Evolutionary conservation across 2,329 filamentous ascomycete genomes (phyloP), one percentile per base, ranked within the genome.

Genomic region (Microsporum canis): DNA sequence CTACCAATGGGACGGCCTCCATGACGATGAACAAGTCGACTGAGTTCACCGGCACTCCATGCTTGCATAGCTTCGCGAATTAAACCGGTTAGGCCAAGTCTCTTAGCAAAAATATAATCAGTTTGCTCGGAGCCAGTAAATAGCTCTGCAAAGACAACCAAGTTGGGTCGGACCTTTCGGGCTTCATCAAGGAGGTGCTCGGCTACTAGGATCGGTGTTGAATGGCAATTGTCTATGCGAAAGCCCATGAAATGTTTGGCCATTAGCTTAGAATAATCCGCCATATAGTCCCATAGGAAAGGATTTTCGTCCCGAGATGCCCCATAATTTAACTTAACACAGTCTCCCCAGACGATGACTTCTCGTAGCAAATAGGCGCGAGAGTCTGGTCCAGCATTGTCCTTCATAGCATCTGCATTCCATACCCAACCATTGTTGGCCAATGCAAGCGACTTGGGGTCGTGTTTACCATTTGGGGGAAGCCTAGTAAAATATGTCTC

Each of bases 351-450:
- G 34, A 96, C 88, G 66, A 99, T 97, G 63, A 99, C 90, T 73
- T 99, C 91, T 66, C 94, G 84, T 59, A 90, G 84, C n/a, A 99
- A 82, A 70, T 99, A 99, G n/a, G 92, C 91, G 61, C 87, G 86
- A 6, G 92, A 96, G 55, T 88, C 80, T 0, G 91, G 88, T 0
- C 95, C 95, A 34, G 94, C 94, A 69, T 97, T 94, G 76, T 99
- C 94, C 49, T 89, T 82, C 74, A 97, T 82, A 1, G 94, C 92
- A 75, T 97, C 95, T 4, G 92, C 92, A 62, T 89, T 92, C 94
- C 94, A 99, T 6, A 99, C 91, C 94, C 94, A 99, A 49, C 94
- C 94, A 70, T 99, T 99, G 75, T 97, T 97, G 45, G 87, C 91
- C 58, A 99, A 77, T 1, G 89, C 89, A 53, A 95, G 80, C 49